Conservation (phyloP, 495 filamentous ascomycete genomes). For the Neurospora sp. region DNA sequence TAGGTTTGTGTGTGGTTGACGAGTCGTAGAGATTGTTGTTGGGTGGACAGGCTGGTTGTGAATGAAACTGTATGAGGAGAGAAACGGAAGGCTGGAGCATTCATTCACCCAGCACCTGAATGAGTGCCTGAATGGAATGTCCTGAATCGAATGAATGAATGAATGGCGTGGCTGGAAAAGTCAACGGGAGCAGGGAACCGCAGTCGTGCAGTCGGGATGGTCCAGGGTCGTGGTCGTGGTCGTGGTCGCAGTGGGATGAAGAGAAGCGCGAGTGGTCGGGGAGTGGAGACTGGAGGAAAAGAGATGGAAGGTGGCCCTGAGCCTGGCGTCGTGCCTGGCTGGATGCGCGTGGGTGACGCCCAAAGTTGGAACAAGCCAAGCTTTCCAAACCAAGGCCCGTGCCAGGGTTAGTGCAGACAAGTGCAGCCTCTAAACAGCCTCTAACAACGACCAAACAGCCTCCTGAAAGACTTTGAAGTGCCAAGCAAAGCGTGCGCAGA, state of each 20-base stretch:
- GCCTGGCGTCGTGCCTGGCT: background rate
- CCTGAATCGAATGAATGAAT: background rate
- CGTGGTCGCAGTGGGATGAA: background rate
- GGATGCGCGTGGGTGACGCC: background rate
- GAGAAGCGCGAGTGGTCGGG: background rate
- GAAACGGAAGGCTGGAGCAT: background rate
- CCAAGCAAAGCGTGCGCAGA: background rate
- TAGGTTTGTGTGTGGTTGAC: slow-evolving; percentile 2
- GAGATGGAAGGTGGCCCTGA: background rate
- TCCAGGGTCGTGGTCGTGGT: background rate
- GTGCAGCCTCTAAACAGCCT: background rate
- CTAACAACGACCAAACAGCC: background rate
- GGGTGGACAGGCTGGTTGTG: slow-evolving; percentile 12
- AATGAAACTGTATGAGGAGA: background rate
- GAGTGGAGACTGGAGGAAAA: background rate
- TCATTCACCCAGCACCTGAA: background rate
- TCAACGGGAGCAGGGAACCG: slow-evolving; percentile 3
- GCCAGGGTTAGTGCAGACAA: background rate
- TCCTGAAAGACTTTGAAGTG: background rate
- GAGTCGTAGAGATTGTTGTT: slow-evolving; percentile 9
- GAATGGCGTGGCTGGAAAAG: slow-evolving; percentile 25
- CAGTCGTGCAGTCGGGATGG: background rate
- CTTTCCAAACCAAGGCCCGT: background rate
- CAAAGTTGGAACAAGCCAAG: background rate
- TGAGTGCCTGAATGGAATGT: background rate